Percentiles rank a stretch among this genome's conserved stretches.
Conservation (phyloP, 345 rosid genomes). For the Balakata baccata region DNA sequence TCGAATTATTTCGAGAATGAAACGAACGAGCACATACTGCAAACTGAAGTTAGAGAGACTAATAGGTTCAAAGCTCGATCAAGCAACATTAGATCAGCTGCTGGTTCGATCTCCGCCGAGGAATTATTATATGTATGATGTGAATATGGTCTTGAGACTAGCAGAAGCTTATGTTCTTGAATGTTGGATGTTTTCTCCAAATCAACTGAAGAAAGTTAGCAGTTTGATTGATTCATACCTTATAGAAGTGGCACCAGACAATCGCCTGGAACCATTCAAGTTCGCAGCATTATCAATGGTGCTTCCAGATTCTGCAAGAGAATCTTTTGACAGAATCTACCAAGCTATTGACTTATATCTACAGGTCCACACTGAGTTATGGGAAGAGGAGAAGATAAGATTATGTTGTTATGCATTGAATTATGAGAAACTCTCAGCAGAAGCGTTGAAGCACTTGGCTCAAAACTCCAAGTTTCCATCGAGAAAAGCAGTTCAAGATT, state of each 20-base stretch:
- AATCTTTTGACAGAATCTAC: conserved; percentile 39
- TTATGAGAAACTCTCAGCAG: conserved; percentile 43
- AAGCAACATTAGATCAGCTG: conserved; percentile 44
- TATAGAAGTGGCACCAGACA: conserved; percentile 51
- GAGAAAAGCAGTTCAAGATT: conserved; percentile 26
- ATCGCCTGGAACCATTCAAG: conserved; percentile 29
- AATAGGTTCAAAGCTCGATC: conserved; percentile 47
- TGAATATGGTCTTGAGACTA: conserved; percentile 46
- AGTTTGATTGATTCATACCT: conserved; percentile 45
- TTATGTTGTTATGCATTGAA: conserved; percentile 38
- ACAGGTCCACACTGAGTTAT: conserved; percentile 45
- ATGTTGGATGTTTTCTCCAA: background rate
- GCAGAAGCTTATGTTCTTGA: conserved; percentile 29
- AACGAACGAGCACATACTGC: conserved; percentile 20
- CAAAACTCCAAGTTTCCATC: conserved; percentile 42
- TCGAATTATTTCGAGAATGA: conserved; percentile 28
- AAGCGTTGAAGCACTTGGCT: conserved; percentile 29
- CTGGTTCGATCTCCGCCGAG: conserved; percentile 32
- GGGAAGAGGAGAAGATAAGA: conserved; percentile 34
- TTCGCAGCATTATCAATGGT: conserved; percentile 36
- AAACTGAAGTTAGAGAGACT: conserved; percentile 36
- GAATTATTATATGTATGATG: conserved; percentile 39
- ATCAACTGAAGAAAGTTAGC: conserved; percentile 36
- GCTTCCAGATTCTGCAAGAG: conserved; percentile 47
- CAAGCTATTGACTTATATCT: conserved; percentile 49